Evolutionary conservation across 257 asterid species (phyloP).

Genomic region (Mentha longifolia): DNA sequence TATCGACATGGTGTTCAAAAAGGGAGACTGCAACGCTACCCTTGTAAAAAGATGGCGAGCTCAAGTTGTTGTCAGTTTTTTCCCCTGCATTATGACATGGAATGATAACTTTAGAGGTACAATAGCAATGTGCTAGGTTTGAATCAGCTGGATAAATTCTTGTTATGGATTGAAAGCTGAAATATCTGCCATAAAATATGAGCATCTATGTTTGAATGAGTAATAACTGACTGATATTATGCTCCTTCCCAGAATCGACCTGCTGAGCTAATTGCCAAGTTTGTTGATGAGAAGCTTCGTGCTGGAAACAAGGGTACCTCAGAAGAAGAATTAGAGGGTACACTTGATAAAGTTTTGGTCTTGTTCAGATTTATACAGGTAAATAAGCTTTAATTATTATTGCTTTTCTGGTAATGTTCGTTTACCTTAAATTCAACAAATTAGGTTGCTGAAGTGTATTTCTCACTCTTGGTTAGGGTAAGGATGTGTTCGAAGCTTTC

Average conservation of each 20-base stretch:
- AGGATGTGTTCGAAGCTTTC: constrained; percentile 71
- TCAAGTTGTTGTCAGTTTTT: background rate
- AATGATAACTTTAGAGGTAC: too few relatives aligned
- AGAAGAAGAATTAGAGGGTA: constrained; percentile 98
- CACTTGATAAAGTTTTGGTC: constrained; percentile 94
- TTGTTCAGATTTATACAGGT: constrained; percentile 98
- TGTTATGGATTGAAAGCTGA: background rate
- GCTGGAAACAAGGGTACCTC: constrained; percentile 99
- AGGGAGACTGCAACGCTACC: background rate
- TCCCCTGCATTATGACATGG: background rate
- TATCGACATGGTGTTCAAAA: background rate
- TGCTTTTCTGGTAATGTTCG: background rate
- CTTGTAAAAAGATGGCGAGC: background rate
- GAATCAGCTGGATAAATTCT: background rate
- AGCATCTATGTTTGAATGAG: background rate
- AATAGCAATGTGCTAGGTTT: background rate
- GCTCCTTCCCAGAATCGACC: constrained; percentile 76
- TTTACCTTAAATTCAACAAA: constrained; percentile 13
- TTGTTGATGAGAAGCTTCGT: constrained; percentile 96
- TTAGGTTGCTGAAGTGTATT: constrained; percentile 3
- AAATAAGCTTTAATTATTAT: constrained; percentile 14
- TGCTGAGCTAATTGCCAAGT: constrained; percentile 96
- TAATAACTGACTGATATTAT: constrained; percentile 23
- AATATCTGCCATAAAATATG: background rate
- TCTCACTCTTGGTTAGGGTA: constrained; percentile 46